These are phyloP conservation scores for Elongisporangium undulatum DNA, from an alignment of 352 stramenopile species.

Conservation along the genomic window DNA sequence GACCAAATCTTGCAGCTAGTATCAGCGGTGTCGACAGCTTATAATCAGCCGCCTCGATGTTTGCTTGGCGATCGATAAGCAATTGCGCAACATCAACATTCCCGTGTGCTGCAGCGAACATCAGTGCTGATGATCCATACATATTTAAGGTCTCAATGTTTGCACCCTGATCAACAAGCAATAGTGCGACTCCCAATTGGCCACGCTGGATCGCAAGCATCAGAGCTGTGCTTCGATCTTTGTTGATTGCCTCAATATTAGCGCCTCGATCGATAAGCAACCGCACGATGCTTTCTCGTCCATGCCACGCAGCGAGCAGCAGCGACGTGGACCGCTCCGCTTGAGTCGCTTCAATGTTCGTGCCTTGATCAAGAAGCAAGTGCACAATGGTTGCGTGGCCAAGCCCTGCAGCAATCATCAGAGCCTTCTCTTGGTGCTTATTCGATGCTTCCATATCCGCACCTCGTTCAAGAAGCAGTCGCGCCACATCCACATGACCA, in stretches of 20 bases:
- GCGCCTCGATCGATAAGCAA: too few species aligned
- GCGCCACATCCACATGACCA: neutral
- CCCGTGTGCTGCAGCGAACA: neutral
- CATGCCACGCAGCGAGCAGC: too few species aligned
- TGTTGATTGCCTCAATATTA: too few species aligned
- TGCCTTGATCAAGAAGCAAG: too few species aligned
- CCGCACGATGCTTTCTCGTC: too few species aligned
- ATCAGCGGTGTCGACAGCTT: neutral
- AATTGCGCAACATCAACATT: neutral
- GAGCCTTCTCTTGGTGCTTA: neutral
- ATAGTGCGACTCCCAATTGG: too few species aligned
- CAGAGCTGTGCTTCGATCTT: too few species aligned
- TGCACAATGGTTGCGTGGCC: neutral
- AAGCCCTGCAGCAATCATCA: neutral
- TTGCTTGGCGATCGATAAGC: neutral
- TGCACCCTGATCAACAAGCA: neutral
- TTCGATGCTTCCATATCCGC: neutral
- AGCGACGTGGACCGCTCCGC: too few species aligned
- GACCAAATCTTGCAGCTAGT: neutral
- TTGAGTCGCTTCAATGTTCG: too few species aligned
- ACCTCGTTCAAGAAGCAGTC: neutral
- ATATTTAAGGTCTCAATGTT: neutral
- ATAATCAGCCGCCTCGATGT: neutral
- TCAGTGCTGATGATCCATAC: neutral
- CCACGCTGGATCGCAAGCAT: too few species aligned